phyloP scores from a whole-genome alignment of 306 rosid species.

The Glycine soja region DNA sequence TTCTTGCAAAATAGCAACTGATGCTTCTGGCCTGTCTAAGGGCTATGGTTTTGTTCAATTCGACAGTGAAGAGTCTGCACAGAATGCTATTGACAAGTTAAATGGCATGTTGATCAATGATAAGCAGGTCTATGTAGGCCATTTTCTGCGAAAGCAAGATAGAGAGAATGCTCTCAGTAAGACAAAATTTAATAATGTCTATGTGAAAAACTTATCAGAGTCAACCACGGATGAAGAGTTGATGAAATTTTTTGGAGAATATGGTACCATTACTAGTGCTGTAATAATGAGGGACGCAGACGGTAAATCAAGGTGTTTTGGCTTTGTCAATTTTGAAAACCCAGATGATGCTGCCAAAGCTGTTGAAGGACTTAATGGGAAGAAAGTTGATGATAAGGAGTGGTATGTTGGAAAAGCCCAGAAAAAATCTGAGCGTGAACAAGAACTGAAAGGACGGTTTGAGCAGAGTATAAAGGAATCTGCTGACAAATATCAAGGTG shows the following conservation, averaged over 20 bases:
- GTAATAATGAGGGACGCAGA: conserved; percentile 72
- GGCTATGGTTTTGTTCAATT: conserved; percentile 82
- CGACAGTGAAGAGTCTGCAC: conserved; percentile 71
- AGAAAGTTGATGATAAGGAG: conserved; percentile 65
- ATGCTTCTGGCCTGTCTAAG: conserved; percentile 59
- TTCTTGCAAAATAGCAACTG: conserved; percentile 68
- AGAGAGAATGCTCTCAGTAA: conserved; percentile 58
- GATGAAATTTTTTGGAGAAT: conserved; percentile 53
- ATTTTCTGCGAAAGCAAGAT: conserved; percentile 67
- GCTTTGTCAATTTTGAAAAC: conserved; percentile 74
- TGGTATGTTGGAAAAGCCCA: conserved; percentile 84
- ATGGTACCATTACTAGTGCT: conserved; percentile 59
- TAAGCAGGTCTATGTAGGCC: conserved; percentile 76
- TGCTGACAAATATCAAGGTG: conserved; percentile 65
- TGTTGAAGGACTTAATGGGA: conserved; percentile 70
- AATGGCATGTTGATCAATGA: conserved; percentile 79
- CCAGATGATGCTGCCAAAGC: conserved; percentile 75
- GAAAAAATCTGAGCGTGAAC: conserved; percentile 70
- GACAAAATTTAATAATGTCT: conserved; percentile 68
- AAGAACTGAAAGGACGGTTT: conserved; percentile 65
- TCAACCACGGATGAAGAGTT: conserved; percentile 64
- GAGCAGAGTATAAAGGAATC: conserved; percentile 74
- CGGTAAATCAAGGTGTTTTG: conserved; percentile 77
- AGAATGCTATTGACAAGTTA: conserved; percentile 67
- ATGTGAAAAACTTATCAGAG: conserved; percentile 67